Base-by-base conservation (phyloP, 2,329 filamentous ascomycete genomes). In the Periconia macrospinosa region DNA sequence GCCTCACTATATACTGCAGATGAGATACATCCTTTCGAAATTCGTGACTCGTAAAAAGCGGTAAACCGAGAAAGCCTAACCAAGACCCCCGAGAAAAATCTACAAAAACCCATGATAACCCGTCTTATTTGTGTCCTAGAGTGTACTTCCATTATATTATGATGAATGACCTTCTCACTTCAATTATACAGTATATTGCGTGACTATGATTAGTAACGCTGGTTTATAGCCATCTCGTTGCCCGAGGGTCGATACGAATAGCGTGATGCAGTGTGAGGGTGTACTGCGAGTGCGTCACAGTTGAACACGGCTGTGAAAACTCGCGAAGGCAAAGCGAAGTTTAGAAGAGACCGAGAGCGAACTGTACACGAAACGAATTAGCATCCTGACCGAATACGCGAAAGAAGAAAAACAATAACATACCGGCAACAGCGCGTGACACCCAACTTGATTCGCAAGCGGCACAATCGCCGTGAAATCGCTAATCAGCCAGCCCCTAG, bases 391-490 rank as follows among this genome's bases (percentile, higher is more conserved):
- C 10, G 18, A 14, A 49, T 33, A 20, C 9, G 27, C 11, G 9
- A 13, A 30, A 19, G 2, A 8, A 14, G 23, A 14, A 11, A 27
- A 1, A 45, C 17, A 30, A 49, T 6, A 14, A 62, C 62, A 87
- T 53, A 91, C 78, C 2, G 88, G 88, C 55, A 91, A 71, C 46
- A 91, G 75, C 53, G 91, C 80, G 71, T 91, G 88, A 52, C 85
- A 88, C 3, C 78, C 81, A 1, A 85, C 79, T 20, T 91, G 86
- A 0, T 87, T 90, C 1, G 85, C 83, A 83, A 92, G 86, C 50
- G 89, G 89, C 35, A 91, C 74, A 62, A 92, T 92, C 48, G 89
- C 89, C 30, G 90, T 86, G 62, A 73, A 73, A 61, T 68, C 68
- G 47, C 60, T 71, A 48, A 80, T 79, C 45, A 59, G 54, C 77